A percentile compares a stretch with the other conserved stretches of the same genome.
Evolutionary conservation across 805 yeast species (phyloP).

Genomic region (Helenozyma rhizophorensis): DNA sequence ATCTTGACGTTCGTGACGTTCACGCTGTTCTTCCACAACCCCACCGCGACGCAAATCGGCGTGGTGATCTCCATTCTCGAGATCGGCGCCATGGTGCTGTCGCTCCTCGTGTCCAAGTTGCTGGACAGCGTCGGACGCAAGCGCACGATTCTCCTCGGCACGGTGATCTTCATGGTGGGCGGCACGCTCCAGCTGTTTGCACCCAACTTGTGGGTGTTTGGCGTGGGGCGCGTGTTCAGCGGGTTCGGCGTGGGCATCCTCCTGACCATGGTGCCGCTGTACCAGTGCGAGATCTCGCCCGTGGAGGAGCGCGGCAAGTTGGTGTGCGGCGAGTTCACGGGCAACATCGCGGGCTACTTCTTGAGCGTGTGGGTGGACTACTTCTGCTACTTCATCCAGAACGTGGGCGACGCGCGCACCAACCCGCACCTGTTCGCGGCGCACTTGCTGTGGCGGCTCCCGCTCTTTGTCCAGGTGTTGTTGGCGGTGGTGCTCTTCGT

Average conservation of each 20-base stretch:
- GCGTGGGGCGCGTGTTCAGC: constrained; percentile 70
- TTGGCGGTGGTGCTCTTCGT: constrained; percentile 64
- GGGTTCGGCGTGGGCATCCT: constrained; percentile 88
- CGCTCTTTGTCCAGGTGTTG: constrained; percentile 69
- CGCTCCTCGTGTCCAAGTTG: constrained; percentile 14
- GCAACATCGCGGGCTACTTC: constrained; percentile 78
- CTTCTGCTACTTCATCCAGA: constrained; percentile 58
- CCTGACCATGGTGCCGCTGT: constrained; percentile 80
- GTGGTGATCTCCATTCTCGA: constrained; percentile 17
- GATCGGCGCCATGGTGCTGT: constrained; percentile 18
- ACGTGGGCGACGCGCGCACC: constrained; percentile 40
- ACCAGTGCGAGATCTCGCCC: constrained; percentile 86
- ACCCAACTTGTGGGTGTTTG: constrained; percentile 48
- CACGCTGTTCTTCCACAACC: constrained; percentile 28
- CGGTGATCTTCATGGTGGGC: constrained; percentile 14
- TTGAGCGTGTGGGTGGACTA: constrained; percentile 87
- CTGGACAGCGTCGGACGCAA: constrained; percentile 17
- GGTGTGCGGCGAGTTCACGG: constrained; percentile 86
- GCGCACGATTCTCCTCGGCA: constrained; percentile 16
- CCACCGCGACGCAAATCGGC: constrained; percentile 15
- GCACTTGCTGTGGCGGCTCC: constrained; percentile 67
- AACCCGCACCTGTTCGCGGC: constrained; percentile 35
- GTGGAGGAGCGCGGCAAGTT: constrained; percentile 79
- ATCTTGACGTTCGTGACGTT: constrained; percentile 72
- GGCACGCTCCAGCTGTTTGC: constrained; percentile 34